A percentile compares a stretch with the other conserved stretches of the same genome.
Conservation (phyloP, 345 rosid species). For the Aegle marmelos region DNA sequence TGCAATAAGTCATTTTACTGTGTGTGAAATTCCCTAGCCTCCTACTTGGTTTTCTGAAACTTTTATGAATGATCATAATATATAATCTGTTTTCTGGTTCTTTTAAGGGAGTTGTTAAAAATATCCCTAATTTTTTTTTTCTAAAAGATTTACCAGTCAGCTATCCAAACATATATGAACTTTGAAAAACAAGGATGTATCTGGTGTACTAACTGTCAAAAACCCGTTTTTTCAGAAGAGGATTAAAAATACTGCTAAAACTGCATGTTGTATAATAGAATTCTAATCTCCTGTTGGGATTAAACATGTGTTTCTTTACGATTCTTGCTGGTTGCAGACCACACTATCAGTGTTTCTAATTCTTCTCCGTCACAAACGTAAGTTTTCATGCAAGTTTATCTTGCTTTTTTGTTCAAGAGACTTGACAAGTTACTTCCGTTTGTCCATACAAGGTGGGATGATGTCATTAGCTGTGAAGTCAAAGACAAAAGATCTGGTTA, state of each 20-base stretch:
- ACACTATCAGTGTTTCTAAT: neutral
- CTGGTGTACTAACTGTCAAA: neutral
- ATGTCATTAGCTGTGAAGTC: constrained; percentile 88
- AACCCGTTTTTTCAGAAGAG: neutral
- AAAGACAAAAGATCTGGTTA: constrained; percentile 70
- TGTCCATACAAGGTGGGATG: constrained; percentile 79
- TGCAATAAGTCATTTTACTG: neutral
- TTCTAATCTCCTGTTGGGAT: neutral
- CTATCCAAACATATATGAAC: neutral
- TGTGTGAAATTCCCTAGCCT: neutral
- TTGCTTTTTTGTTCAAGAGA: constrained; percentile 7
- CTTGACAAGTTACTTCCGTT: constrained; percentile 12
- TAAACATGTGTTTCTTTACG: neutral
- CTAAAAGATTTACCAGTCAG: neutral
- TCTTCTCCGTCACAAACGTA: neutral
- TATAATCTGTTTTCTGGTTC: neutral
- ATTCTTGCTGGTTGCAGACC: neutral
- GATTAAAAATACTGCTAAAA: neutral
- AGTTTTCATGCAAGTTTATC: neutral
- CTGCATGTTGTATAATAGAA: neutral
- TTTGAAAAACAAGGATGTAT: neutral
- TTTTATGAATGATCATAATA: neutral
- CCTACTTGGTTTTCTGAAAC: neutral
- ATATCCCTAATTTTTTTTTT: neutral
- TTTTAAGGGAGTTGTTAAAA: neutral